These are phyloP conservation scores for Vitis hybrid DNA, from an alignment of 177 flowering plant species.

Conservation along the genomic window DNA sequence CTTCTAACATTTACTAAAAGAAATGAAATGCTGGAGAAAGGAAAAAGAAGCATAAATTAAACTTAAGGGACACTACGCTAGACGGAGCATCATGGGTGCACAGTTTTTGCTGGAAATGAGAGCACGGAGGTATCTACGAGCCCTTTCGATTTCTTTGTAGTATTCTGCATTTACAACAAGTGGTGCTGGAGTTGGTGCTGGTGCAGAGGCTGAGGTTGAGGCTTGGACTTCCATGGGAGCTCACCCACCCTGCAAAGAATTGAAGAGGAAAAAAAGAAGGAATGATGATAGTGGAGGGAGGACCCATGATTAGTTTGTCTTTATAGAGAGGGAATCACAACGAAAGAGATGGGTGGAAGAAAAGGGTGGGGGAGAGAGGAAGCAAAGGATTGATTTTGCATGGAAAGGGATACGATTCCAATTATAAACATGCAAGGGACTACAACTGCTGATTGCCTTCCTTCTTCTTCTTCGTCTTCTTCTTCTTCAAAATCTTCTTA, in stretches of 20 bases:
- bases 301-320: not conserved
- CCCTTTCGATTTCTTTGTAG: constrained; percentile 53
- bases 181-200: constrained; percentile 7
- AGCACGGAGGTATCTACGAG: constrained; percentile 54
- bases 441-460: too few relatives aligned
- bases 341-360: not conserved
- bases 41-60: not conserved
- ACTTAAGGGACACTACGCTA: constrained; percentile 38
- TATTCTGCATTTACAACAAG: constrained; percentile 37
- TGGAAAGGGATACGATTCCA: not conserved
- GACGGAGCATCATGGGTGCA: constrained; percentile 68
- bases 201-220: not conserved
- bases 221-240: too few relatives aligned
- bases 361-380: not conserved
- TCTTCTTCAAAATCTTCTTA: too few relatives aligned
- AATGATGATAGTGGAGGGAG: not conserved
- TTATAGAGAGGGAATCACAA: not conserved
- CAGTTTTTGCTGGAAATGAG: constrained; percentile 51
- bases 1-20: not conserved
- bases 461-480: too few relatives aligned
- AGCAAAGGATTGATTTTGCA: not conserved
- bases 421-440: too few relatives aligned
- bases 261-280: not conserved
- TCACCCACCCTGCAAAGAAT: too few relatives aligned
- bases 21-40: not conserved